Percentiles rank a stretch among this genome's conserved stretches.
Evolutionary conservation across 1,139 yeast species (phyloP).

Genomic region (Taphrina communis): DNA sequence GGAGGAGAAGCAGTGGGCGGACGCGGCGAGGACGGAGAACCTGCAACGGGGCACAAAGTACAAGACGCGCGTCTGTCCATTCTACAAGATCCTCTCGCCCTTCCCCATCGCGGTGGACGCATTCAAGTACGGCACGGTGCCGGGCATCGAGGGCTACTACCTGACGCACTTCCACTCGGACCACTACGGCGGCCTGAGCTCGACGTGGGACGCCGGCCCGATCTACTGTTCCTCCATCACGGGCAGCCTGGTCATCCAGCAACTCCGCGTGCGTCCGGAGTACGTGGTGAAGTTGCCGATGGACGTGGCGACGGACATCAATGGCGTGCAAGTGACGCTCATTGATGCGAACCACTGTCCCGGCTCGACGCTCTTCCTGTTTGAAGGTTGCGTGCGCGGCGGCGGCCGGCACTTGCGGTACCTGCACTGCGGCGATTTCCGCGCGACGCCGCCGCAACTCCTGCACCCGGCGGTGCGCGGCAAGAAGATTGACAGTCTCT

Average conservation of each 20-base stretch:
- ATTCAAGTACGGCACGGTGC: slow-evolving; percentile 53
- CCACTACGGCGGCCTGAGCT: slow-evolving; percentile 85
- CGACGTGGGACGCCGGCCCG: slow-evolving; percentile 71
- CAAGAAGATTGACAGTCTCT: slow-evolving; percentile 62
- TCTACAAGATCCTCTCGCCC: slow-evolving; percentile 50
- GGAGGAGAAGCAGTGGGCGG: slow-evolving; percentile 42
- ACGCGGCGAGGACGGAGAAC: slow-evolving; percentile 29
- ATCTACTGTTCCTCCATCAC: slow-evolving; percentile 78
- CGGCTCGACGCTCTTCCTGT: slow-evolving; percentile 82
- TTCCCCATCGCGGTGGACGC: slow-evolving; percentile 52
- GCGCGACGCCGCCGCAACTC: slow-evolving; percentile 60
- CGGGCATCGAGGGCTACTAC: slow-evolving; percentile 50
- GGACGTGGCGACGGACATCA: slow-evolving; percentile 53
- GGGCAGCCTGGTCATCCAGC: slow-evolving; percentile 60
- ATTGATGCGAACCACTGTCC: slow-evolving; percentile 96
- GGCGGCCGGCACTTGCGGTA: slow-evolving; percentile 50
- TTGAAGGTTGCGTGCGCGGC: slow-evolving; percentile 58
- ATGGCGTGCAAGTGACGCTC: slow-evolving; percentile 64
- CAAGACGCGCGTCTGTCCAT: slow-evolving; percentile 49
- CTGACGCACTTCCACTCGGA: slow-evolving; percentile 87
- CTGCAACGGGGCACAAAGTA: slow-evolving; percentile 40
- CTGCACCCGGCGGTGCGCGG: slow-evolving; percentile 45
- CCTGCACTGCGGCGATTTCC: slow-evolving; percentile 91
- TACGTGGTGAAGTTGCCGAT: slow-evolving; percentile 59
- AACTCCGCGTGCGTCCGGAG: slow-evolving; percentile 64